Evolutionary conservation across 1,284 basidiomycete genomes (phyloP).

Genomic region (Microbotryum silenes-acaulis): DNA sequence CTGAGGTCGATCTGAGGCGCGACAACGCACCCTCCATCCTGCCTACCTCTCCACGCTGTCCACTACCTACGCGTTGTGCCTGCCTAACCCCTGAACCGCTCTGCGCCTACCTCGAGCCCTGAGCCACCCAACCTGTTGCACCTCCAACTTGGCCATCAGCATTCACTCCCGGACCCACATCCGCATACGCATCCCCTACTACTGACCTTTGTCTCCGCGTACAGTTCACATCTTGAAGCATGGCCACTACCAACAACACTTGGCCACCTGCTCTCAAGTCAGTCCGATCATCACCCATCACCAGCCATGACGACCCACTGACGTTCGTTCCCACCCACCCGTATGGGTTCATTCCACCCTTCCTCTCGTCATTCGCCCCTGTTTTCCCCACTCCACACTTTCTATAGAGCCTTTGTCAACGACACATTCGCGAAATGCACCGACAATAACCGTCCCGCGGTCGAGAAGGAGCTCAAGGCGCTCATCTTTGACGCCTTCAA

Average conservation of each 20-base stretch:
- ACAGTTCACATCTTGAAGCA: background rate
- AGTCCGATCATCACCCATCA: background rate
- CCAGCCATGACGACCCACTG: background rate
- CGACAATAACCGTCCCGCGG: slow-evolving; percentile 41
- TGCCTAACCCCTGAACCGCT: too few relatives aligned
- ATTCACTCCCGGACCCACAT: background rate
- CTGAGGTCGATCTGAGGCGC: too few relatives aligned
- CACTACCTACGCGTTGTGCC: too few relatives aligned
- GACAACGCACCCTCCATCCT: too few relatives aligned
- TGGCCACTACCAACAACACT: slow-evolving; percentile 7
- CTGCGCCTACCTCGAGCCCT: too few relatives aligned
- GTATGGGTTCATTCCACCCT: background rate
- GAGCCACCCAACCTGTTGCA: too few relatives aligned
- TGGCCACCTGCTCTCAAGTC: slow-evolving; percentile 31
- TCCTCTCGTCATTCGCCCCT: background rate
- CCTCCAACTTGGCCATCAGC: too few relatives aligned
- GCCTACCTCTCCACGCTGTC: too few relatives aligned
- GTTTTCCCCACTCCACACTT: too few relatives aligned
- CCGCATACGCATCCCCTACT: background rate
- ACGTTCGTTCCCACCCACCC: background rate
- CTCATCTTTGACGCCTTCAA: slow-evolving; percentile 43
- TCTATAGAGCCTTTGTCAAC: slow-evolving; percentile 35
- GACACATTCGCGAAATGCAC: slow-evolving; percentile 39
- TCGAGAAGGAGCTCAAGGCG: slow-evolving; percentile 43
- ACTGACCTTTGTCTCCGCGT: background rate